Percentiles rank a stretch among this genome's conserved stretches.
These are phyloP conservation scores for Ganoderma resinaceum DNA, from an alignment of 1,284 basidiomycete genomes.

Conservation along the genomic window DNA sequence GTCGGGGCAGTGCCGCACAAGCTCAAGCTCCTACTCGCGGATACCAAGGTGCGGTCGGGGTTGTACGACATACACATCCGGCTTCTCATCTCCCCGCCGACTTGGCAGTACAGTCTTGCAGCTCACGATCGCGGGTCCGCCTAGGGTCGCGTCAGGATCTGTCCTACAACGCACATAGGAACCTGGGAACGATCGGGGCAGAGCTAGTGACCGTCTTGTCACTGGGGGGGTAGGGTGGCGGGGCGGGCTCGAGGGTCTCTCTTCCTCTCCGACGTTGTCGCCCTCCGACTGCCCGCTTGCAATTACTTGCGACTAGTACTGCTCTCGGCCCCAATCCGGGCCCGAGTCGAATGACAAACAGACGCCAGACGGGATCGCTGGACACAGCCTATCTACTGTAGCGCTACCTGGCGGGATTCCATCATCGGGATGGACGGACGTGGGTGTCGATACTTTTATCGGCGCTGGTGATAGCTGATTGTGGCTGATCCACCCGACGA, in stretches of 20 bases:
- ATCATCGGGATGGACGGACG: background rate
- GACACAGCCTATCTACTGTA: background rate
- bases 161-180: background rate
- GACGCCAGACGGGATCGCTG: background rate
- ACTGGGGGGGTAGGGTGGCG: too few species aligned
- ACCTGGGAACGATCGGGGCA: background rate
- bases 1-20: background rate
- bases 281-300: background rate
- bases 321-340: background rate
- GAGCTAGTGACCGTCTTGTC: background rate
- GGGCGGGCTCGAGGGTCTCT: too few species aligned
- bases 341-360: conserved; percentile 1
- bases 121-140: background rate
- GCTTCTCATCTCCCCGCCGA: background rate
- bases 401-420: background rate
- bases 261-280: too few species aligned
- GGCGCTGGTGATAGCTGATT: background rate
- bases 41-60: background rate
- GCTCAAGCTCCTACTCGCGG: background rate
- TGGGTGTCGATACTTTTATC: background rate
- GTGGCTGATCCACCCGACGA: background rate
- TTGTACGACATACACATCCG: background rate
- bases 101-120: background rate
- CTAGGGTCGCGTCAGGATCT: background rate
- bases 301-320: background rate